Evolutionary conservation across 371 early-diverging fungal species (phyloP), one percentile per base, ranked within the genome.

Genomic region (Catenaria anguillulae): DNA sequence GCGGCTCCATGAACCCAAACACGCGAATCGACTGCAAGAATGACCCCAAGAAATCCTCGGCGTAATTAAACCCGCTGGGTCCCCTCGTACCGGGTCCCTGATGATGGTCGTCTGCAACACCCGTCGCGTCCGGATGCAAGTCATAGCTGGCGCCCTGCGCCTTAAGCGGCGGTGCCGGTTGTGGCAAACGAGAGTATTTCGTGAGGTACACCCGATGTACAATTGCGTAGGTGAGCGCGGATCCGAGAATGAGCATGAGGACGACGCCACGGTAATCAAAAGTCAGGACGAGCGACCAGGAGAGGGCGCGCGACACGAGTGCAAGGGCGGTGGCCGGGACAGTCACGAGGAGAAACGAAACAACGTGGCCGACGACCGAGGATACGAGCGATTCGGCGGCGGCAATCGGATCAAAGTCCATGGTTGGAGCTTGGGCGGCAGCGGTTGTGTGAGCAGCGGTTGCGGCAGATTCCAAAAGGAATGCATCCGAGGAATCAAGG

Each of bases 1-100:
- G 91, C 66, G 89, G 82, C 63, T 97, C 97, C 40, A 97, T 76
- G 68, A 93, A 95, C 1, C 94, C 94, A 80, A 97, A 96, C n/a
- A 95, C 88, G 70, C 92, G 92, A 72, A 95, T 94, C 23, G 84
- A 82, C 1, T 84, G 80, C 60, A 93, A 75, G 66, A 93, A 90
- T 1, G 86, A 87, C 50, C 84, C 83, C 60, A 90, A 70, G 63
- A 90, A 87, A 65, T 89, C 89, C 64, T 87, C 88, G 2, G 90
- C 87, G 65, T 88, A 89, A 54, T 75, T 62, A 23, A 37, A 15
- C n/a, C n/a, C n/a, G n/a, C n/a, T n/a, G n/a, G n/a, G n/a, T n/a
- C n/a, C n/a, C n/a, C n/a, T n/a, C n/a, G n/a, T n/a, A 55, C 66
- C 37, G 13, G 42, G 24, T 66, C 68, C 61, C 4, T 71, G 66